Conservation (phyloP, 495 filamentous ascomycete species). For the Hyaloscypha hepaticicola region DNA sequence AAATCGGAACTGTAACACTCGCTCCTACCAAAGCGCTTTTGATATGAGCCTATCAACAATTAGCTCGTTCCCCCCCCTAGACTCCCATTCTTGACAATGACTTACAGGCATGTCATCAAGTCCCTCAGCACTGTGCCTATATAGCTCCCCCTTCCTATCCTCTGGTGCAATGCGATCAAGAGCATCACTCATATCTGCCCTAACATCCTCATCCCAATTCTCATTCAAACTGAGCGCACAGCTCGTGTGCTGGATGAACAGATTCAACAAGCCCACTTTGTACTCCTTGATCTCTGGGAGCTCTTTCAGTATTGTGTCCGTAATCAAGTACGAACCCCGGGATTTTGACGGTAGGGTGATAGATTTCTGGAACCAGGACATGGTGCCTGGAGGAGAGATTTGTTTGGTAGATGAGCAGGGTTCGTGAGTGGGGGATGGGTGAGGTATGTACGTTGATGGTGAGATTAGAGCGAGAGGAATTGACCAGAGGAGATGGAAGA, state of each 20-base stretch:
- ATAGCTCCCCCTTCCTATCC: conserved; percentile 61
- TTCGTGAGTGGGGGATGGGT: neutral
- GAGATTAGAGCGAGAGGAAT: conserved; percentile 42
- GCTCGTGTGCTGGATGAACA: conserved; percentile 90
- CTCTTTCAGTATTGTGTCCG: conserved; percentile 61
- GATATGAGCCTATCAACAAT: conserved; percentile 66
- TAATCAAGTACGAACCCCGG: conserved; percentile 89
- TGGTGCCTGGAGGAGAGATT: conserved; percentile 36
- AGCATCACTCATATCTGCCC: conserved; percentile 70
- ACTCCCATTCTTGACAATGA: conserved; percentile 4
- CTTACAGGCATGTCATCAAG: conserved; percentile 83
- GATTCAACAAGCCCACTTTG: conserved; percentile 81
- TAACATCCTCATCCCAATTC: conserved; percentile 83
- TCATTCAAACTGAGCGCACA: conserved; percentile 88
- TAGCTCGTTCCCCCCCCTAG: neutral
- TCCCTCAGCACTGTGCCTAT: conserved; percentile 88
- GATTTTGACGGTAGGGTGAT: conserved; percentile 70
- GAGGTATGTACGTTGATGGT: conserved; percentile 19
- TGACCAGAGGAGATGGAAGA: conserved; percentile 27
- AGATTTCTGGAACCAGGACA: conserved; percentile 78
- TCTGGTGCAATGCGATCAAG: conserved; percentile 84
- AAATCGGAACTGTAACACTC: conserved; percentile 85
- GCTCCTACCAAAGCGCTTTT: conserved; percentile 88
- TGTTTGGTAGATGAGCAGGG: conserved; percentile 11
- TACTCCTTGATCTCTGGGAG: conserved; percentile 76